Percentiles rank a stretch among this genome's conserved stretches.
phyloP scores from a whole-genome alignment of 1,284 basidiomycete species.

The Mycosarcoma mackinlayi region DNA sequence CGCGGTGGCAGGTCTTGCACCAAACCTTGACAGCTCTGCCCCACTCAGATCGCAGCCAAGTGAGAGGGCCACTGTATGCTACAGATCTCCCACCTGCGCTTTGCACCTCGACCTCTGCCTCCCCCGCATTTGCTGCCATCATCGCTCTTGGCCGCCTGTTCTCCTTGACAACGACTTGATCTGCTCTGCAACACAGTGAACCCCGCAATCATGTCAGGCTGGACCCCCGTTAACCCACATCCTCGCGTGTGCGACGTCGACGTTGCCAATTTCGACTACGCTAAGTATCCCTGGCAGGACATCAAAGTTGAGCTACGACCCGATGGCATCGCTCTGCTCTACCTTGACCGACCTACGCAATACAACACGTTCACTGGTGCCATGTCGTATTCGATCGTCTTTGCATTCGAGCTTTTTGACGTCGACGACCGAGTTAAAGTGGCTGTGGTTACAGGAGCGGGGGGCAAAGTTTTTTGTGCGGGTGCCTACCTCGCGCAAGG shows the following conservation, averaged over 20 bases:
- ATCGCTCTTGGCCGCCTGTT: no score
- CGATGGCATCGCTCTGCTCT: conserved; percentile 38
- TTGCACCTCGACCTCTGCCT: no score
- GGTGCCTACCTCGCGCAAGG: conserved; percentile 53
- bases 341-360: conserved; percentile 26
- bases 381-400: conserved; percentile 50
- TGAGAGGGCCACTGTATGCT: no score
- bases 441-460: conserved; percentile 51
- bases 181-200: no score
- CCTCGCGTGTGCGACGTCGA: conserved; percentile 42
- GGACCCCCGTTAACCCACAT: conserved; percentile 44
- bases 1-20: no score
- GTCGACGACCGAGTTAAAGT: conserved; percentile 53
- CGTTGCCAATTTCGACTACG: conserved; percentile 33
- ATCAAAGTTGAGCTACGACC: conserved; percentile 27
- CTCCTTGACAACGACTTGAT: no score
- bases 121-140: no score
- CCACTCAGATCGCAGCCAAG: no score
- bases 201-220: conserved; percentile 7
- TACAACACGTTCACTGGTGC: conserved; percentile 53
- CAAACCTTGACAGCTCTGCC: no score
- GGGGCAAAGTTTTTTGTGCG: conserved; percentile 54
- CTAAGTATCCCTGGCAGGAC: conserved; percentile 34
- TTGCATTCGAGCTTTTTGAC: conserved; percentile 60
- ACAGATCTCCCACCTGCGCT: no score